Evolutionary conservation across 140 eudicot genomes (phyloP).

Genomic region (Oenanthe javanica): DNA sequence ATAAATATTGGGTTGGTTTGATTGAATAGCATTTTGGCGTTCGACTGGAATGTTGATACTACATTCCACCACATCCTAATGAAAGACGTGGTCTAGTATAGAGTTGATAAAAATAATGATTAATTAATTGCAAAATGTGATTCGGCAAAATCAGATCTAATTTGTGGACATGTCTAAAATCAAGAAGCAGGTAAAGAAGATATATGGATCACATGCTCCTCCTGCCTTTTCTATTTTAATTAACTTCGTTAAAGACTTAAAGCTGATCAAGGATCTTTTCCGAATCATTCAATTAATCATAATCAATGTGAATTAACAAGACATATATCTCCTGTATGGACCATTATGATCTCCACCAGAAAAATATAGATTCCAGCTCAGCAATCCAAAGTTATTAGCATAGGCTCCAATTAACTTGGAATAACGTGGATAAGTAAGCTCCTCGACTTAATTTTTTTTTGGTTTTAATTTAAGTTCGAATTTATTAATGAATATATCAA

Average conservation of each 20-base stretch:
- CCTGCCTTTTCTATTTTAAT: background rate
- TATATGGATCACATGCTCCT: conserved; percentile 12
- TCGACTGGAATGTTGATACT: too few species aligned
- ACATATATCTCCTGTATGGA: conserved; percentile 1
- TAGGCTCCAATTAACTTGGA: background rate
- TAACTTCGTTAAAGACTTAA: background rate
- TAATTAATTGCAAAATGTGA: background rate
- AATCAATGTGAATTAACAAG: too few species aligned
- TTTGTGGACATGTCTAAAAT: background rate
- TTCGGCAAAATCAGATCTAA: background rate
- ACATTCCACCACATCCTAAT: too few species aligned
- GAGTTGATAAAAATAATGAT: too few species aligned
- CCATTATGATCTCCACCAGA: background rate
- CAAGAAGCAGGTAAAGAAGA: conserved; percentile 4
- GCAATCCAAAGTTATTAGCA: background rate
- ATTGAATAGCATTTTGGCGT: too few species aligned
- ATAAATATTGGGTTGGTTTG: too few species aligned
- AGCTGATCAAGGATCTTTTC: conserved; percentile 7
- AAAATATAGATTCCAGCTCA: background rate
- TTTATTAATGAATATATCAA: too few species aligned
- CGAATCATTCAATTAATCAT: too few species aligned
- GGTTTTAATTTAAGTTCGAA: too few species aligned
- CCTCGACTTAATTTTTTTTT: background rate
- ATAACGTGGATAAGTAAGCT: too few species aligned
- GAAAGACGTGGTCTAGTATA: too few species aligned